Base-by-base conservation (phyloP, 2,329 filamentous ascomycete genomes). In the Colletotrichum costaricense region DNA sequence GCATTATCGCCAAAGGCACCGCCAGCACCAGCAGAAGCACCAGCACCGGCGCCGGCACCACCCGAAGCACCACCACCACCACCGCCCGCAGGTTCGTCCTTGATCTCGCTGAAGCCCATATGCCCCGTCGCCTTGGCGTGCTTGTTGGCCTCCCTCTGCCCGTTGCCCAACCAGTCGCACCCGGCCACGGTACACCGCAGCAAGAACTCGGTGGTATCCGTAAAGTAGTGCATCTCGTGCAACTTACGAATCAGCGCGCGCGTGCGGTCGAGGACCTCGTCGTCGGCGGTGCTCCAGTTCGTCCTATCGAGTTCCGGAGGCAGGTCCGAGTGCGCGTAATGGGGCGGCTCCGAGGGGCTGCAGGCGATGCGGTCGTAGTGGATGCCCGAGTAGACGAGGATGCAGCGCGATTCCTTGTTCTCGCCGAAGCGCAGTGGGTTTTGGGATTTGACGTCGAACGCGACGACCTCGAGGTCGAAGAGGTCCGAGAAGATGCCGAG, bases 301-400 rank as follows among this genome's bases (percentile, higher is more conserved):
- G 88, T 86, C 58, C 92, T 89, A 79, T 98, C 96, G 75, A 92
- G 90, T 30, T 97, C 93, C 0, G 94, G 90, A 8, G 92, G 90
- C 12, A 90, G 85, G 59, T 89, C 86, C 6, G 90, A 84, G 71
- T 85, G 87, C 57, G 85, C 87, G 76, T 87, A 86, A 76, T 87
- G 86, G 4, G 89, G 90, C 76, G 83, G 88, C 75, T 87, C 88
- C 26, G 87, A 91, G 52, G 89, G 90, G 22, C 91, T 92, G 76
- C 97, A 90, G 1, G 94, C 95, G 73, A 98, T 92, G 7, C 94
- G 93, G 82, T 98, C 96, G 83, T 98, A 98, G 81, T 98, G 95
- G 63, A 98, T 97, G 3, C 95, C 95, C 0, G 93, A 96, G 83
- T 98, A 98, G 0, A 98, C 92, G 28, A 98, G 86, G 30, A 98